phyloP scores from a whole-genome alignment of 1,139 yeast genomes.

The Williopsis jadinii region DNA sequence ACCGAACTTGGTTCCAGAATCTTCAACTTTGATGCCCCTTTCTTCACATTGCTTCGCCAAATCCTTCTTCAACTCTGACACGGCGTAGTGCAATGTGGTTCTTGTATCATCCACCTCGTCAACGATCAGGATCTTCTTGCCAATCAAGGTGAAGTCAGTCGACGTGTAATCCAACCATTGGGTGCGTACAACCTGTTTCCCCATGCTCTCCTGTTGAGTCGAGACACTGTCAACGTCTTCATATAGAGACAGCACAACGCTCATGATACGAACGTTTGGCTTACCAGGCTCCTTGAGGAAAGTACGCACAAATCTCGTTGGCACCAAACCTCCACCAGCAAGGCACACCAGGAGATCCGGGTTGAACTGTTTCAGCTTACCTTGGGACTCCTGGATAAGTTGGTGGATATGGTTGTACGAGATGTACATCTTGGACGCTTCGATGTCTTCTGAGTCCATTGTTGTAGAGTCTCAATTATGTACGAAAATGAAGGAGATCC shows the following conservation, averaged over 20 bases:
- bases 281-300: slow-evolving; percentile 81
- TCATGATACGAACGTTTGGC: slow-evolving; percentile 89
- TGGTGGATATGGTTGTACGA: slow-evolving; percentile 92
- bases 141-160: slow-evolving; percentile 51
- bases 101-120: slow-evolving; percentile 68
- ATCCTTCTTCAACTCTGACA: slow-evolving; percentile 57
- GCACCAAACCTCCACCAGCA: slow-evolving; percentile 92
- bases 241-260: slow-evolving; percentile 83
- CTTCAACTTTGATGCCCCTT: slow-evolving; percentile 31
- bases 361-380: slow-evolving; percentile 51
- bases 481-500: too few relatives aligned
- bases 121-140: slow-evolving; percentile 53
- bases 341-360: slow-evolving; percentile 91
- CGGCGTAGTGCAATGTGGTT: slow-evolving; percentile 57
- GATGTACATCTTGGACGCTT: slow-evolving; percentile 57
- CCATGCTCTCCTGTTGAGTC: slow-evolving; percentile 55
- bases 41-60: slow-evolving; percentile 49
- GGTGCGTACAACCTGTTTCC: slow-evolving; percentile 84
- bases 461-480: background rate
- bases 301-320: slow-evolving; percentile 90
- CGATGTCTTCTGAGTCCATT: slow-evolving; percentile 9
- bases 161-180: slow-evolving; percentile 88
- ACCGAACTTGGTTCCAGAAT: slow-evolving; percentile 62
- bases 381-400: slow-evolving; percentile 82
- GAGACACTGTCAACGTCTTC: slow-evolving; percentile 69